These are phyloP conservation scores for Cercospora berteroae DNA, from an alignment of 2,329 filamentous ascomycete species.

Conservation along the genomic window DNA sequence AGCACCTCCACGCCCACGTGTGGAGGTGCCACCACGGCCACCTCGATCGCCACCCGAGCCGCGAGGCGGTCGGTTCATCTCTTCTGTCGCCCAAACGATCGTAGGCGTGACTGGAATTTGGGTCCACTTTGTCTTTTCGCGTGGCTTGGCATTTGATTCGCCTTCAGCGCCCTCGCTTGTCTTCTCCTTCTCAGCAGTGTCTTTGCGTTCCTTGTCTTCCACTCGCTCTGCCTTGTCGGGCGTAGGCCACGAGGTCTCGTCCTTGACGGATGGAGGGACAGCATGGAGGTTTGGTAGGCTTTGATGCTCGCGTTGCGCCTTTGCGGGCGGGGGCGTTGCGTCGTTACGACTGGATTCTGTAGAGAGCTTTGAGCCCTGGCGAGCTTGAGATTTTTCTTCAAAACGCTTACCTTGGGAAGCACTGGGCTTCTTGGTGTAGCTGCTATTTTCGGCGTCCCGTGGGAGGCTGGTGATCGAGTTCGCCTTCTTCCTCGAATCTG, in stretches of 20 bases:
- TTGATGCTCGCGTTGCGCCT: slow-evolving; percentile 26
- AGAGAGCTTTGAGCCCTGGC: slow-evolving; percentile 22
- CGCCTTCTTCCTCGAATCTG: slow-evolving; percentile 32
- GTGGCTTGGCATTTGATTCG: slow-evolving; percentile 51
- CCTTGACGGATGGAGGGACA: slow-evolving; percentile 64
- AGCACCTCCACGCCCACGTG: slow-evolving; percentile 44
- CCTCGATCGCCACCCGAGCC: slow-evolving; percentile 51
- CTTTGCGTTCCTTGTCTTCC: slow-evolving; percentile 73
- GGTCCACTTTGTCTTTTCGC: slow-evolving; percentile 81
- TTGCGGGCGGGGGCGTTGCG: neutral
- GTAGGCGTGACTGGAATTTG: slow-evolving; percentile 77
- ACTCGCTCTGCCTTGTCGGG: slow-evolving; percentile 63
- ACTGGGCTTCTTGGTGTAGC: slow-evolving; percentile 24
- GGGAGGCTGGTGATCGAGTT: slow-evolving; percentile 23
- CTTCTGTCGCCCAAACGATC: slow-evolving; percentile 77
- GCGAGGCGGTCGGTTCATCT: slow-evolving; percentile 28
- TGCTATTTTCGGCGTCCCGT: slow-evolving; percentile 15
- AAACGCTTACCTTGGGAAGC: slow-evolving; percentile 26
- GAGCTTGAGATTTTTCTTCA: slow-evolving; percentile 18
- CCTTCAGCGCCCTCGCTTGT: slow-evolving; percentile 60
- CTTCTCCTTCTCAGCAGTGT: slow-evolving; percentile 56
- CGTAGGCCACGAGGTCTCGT: slow-evolving; percentile 84
- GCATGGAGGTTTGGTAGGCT: slow-evolving; percentile 29
- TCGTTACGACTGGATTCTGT: slow-evolving; percentile 20
- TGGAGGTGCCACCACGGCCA: slow-evolving; percentile 55